These are phyloP conservation scores for Alloteropsis semialata DNA, from an alignment of 176 grass and related monocot genomes.

Conservation along the genomic window DNA sequence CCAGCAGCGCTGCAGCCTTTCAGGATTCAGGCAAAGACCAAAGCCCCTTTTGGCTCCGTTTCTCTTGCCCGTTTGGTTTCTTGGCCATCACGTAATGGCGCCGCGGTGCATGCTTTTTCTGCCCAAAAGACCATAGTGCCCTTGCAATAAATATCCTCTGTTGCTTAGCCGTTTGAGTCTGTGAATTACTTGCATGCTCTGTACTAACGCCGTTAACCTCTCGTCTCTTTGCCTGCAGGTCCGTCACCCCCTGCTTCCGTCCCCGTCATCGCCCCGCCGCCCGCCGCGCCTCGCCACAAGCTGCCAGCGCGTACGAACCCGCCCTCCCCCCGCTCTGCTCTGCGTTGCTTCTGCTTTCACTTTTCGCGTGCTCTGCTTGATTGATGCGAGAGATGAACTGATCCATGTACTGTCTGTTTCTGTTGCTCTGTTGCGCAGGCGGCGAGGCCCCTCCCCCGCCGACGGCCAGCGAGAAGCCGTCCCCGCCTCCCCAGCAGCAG, in stretches of 20 bases:
- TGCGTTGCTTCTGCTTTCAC: neutral
- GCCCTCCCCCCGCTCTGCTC: neutral
- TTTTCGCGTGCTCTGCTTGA: neutral
- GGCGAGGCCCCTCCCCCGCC: constrained; percentile 4
- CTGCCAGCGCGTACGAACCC: constrained; percentile 5
- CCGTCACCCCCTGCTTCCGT: constrained; percentile 12
- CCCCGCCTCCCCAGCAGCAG: constrained; percentile 1
- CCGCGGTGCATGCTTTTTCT: neutral
- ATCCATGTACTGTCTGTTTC: neutral
- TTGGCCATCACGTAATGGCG: neutral
- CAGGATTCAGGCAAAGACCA: neutral
- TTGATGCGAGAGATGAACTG: neutral
- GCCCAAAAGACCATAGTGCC: neutral
- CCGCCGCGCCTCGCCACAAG: constrained; percentile 15
- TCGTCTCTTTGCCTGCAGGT: neutral
- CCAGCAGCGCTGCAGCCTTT: neutral
- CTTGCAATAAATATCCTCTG: neutral
- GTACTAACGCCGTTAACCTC: neutral
- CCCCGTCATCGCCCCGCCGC: constrained; percentile 1
- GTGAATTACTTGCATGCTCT: neutral
- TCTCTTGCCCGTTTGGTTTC: neutral
- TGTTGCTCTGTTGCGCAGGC: neutral
- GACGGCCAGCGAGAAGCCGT: neutral
- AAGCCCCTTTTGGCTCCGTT: neutral
- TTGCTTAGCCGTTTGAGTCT: neutral